Conservation (phyloP, 371 early-diverging fungal genomes). For the Mortierella sp. region DNA sequence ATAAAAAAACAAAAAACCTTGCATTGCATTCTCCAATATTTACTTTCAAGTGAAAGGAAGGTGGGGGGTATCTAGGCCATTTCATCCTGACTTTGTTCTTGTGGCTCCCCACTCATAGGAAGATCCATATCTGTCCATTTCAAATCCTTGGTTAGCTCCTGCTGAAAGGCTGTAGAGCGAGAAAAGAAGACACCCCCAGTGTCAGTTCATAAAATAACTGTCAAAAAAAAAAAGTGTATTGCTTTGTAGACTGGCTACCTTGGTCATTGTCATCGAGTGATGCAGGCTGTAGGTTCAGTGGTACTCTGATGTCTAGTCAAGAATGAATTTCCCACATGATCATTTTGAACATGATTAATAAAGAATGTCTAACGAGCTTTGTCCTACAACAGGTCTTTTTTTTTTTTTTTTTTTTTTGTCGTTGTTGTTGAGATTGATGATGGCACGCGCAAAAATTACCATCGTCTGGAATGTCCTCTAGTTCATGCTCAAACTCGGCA, state of each 20-base stretch:
- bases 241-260: slow-evolving; percentile 12
- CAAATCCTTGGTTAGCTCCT: slow-evolving; percentile 34
- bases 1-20: no score
- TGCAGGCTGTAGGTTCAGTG: slow-evolving; percentile 33
- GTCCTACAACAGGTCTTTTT: no score
- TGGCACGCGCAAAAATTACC: neutral
- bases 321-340: neutral
- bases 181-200: neutral
- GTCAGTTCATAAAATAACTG: neutral
- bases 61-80: no score
- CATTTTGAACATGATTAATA: no score
- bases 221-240: neutral
- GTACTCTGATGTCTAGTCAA: slow-evolving; percentile 32
- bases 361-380: no score
- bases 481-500: slow-evolving; percentile 37
- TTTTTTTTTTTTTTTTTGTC: no score
- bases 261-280: slow-evolving; percentile 34
- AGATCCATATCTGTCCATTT: slow-evolving; percentile 40
- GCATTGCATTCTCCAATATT: no score
- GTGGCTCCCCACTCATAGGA: slow-evolving; percentile 2
- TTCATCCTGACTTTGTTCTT: neutral
- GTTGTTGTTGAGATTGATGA: neutral
- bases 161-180: slow-evolving; percentile 26
- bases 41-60: no score
- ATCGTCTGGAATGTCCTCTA: slow-evolving; percentile 41